Conservation (phyloP, 306 rosid species). For the Vigna hirtella region DNA sequence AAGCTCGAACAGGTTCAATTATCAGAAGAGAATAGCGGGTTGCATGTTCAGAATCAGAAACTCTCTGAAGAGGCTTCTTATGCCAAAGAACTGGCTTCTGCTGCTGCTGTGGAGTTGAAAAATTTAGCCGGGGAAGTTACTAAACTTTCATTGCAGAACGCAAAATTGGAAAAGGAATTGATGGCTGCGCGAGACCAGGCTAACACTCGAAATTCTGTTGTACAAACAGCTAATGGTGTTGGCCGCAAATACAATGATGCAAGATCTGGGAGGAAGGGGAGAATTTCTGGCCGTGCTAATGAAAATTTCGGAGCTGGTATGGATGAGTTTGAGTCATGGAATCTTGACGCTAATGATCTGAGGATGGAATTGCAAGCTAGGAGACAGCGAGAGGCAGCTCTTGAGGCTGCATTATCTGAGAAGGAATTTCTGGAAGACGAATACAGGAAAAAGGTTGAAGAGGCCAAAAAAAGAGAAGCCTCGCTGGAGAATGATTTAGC, state of each 20-base stretch:
- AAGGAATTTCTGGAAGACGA: constrained; percentile 89
- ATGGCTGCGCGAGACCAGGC: constrained; percentile 78
- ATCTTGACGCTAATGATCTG: constrained; percentile 74
- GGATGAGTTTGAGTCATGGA: constrained; percentile 82
- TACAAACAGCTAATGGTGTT: constrained; percentile 62
- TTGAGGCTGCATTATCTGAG: constrained; percentile 91
- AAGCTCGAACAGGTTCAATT: constrained; percentile 84
- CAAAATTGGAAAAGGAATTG: constrained; percentile 87
- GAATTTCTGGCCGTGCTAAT: constrained; percentile 66
- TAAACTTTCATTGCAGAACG: constrained; percentile 81
- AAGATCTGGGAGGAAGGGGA: constrained; percentile 83
- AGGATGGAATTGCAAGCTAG: constrained; percentile 90
- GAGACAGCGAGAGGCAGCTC: constrained; percentile 88
- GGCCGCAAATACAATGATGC: constrained; percentile 76
- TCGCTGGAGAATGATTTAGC: constrained; percentile 97
- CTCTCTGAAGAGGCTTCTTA: constrained; percentile 96
- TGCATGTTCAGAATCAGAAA: constrained; percentile 92
- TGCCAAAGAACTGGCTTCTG: constrained; percentile 97
- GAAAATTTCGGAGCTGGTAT: constrained; percentile 57
- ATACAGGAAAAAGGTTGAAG: constrained; percentile 78
- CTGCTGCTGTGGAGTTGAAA: constrained; percentile 97
- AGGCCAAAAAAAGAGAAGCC: constrained; percentile 83
- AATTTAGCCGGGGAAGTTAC: constrained; percentile 98
- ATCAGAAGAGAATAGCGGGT: constrained; percentile 93
- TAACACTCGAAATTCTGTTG: constrained; percentile 55